Base-by-base conservation (phyloP, 805 yeast species). In the Yarrowia sp. region DNA sequence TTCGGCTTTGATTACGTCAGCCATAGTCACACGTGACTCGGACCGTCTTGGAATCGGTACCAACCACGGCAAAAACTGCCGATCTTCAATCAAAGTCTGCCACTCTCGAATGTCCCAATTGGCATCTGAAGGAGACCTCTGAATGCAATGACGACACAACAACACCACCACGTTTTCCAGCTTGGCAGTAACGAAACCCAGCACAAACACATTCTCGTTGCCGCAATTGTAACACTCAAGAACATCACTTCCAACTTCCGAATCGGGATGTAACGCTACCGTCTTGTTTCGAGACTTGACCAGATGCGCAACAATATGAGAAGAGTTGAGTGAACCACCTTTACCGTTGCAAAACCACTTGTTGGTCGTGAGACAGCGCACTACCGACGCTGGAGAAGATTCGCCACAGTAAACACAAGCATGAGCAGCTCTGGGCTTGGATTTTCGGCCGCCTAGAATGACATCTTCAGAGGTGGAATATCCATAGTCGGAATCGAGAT, bases 141-240 rank as follows among this genome's bases (percentile, higher is more conserved):
- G 76, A 75, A 98, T 92, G 0, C 97, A 97, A 64, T 90, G 79
- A 65, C 98, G 84, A 76, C 98, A 92, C 55, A 92, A 75, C 47
- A 92, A 82, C 4, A 92, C 96, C 66, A 92, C 92, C 42, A 91
- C 92, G 4, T 92, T 86, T 69, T 90, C 96, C 66, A 86, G 83
- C 72, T 89, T 90, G 4, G 97, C 97, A 31, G 92, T 83, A 14
- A 92, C 95, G 75, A 87, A 91, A 0, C 98, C 98, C 42, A 92
- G 78, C 31, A 87, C 80, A 70, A 92, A 92, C 2, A 86, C 88
- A 70, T 92, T 92, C 66, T 80, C 84, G 72, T 83, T 84, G 35
- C 97, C 97, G 78, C 98, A 92, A 72, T 86, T 87, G 76, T 92
- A 92, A 77, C 98, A 92, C 74, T 92, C 98, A 66, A 92, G 77